phyloP scores from a whole-genome alignment of 306 rosid genomes.

The Malus domestica region DNA sequence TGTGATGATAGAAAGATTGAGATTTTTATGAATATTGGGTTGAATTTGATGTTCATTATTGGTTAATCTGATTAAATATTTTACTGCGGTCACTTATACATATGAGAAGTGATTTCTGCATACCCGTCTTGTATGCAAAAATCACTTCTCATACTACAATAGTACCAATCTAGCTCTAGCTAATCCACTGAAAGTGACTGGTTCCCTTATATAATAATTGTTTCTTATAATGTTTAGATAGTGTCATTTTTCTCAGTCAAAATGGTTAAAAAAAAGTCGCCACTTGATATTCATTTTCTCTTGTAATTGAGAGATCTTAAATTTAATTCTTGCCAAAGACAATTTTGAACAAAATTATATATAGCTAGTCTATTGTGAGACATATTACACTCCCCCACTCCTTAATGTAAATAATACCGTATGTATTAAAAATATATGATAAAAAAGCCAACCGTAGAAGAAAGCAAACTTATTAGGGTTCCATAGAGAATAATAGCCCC shows the following conservation, averaged over 20 bases:
- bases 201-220: too few relatives aligned
- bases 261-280: too few relatives aligned
- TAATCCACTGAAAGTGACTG: neutral
- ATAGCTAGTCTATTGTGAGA: too few relatives aligned
- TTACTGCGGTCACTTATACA: too few relatives aligned
- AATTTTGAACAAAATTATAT: too few relatives aligned
- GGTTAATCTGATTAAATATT: neutral
- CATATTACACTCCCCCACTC: neutral
- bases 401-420: too few relatives aligned
- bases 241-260: too few relatives aligned
- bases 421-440: too few relatives aligned
- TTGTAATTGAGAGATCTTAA: neutral
- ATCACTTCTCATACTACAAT: neutral
- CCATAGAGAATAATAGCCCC: neutral
- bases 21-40: neutral
- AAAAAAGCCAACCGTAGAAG: neutral
- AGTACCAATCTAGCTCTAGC: neutral
- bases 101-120: too few relatives aligned
- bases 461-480: neutral
- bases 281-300: too few relatives aligned
- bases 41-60: too few relatives aligned
- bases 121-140: neutral
- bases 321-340: rapidly evolving
- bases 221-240: too few relatives aligned
- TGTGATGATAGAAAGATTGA: neutral